A percentile compares a stretch with the other conserved stretches of the same genome.
Conservation (phyloP, 164 flowering plant genomes). For the Litsea cubeba region DNA sequence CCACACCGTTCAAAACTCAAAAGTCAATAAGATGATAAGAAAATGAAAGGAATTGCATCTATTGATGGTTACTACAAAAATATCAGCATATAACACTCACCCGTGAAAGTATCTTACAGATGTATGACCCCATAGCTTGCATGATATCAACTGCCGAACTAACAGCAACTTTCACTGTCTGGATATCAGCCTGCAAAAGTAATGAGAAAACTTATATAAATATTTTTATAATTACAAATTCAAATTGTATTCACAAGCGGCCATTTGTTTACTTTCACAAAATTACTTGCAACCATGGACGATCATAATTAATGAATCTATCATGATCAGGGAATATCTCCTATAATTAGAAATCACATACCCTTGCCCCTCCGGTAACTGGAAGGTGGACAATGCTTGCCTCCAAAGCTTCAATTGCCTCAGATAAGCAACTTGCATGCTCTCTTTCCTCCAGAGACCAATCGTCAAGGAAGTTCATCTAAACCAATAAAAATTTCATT, state of each 20-base stretch:
- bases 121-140: slow-evolving; percentile 75
- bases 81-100: slow-evolving; percentile 30
- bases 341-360: slow-evolving; percentile 22
- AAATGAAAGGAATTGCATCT: neutral
- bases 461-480: slow-evolving; percentile 67
- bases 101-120: slow-evolving; percentile 53
- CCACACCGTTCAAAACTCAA: neutral
- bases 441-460: slow-evolving; percentile 80
- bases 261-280: no score
- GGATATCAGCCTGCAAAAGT: slow-evolving; percentile 59
- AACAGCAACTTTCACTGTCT: slow-evolving; percentile 54
- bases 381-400: slow-evolving; percentile 88
- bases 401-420: slow-evolving; percentile 63
- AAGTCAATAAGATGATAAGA: neutral
- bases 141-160: slow-evolving; percentile 77
- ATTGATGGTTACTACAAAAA: neutral
- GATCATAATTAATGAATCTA: neutral
- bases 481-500: slow-evolving; percentile 14
- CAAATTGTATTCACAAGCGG: neutral
- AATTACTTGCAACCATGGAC: neutral
- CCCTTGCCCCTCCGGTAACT: slow-evolving; percentile 77
- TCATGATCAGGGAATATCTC: neutral
- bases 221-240: no score
- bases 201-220: slow-evolving; percentile 1
- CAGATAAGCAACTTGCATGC: slow-evolving; percentile 56